Evolutionary conservation across 441 rosid species (phyloP), one percentile per base, ranked within the genome.

Genomic region (Populus hybrid): DNA sequence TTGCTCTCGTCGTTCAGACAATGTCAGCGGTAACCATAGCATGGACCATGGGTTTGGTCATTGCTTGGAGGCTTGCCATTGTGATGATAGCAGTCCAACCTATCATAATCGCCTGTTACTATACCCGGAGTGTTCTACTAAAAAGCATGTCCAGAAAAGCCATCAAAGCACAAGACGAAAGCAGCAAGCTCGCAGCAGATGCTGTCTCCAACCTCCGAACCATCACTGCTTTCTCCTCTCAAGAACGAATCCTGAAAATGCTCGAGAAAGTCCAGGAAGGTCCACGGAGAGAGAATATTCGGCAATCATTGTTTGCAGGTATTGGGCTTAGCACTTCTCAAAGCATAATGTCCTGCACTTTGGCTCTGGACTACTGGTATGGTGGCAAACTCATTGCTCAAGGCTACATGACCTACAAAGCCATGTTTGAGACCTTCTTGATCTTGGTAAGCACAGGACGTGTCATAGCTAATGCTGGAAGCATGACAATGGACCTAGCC

Each of bases 61-160:
- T 94, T 18, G 93, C 97, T n/a, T 94, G 98, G 98, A 84, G 92
- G 83, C 87, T 92, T 36, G 95, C 95, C 3, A 50, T 92, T 1
- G 93, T 91, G 36, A 90, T 94, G 91, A 94, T 92, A 21, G 97
- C 97, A 0, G 87, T 87, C 20, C 93, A 92, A 18, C 98, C 97
- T 0, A 3, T 94, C 35, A 85, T 91, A 65, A 85, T 94, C 3
- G 78, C 81, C 5, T 90, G 95, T 79, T 91, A 87, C 81, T 92
- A 94, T 32, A 71, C 87, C 10, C 84, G 91, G 0, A 79, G 86
- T 0, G 88, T 88, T 6, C 72, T 93, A 1, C 90, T 92, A 12
- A 92, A 84, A 77, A 87, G 81, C 80, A 83, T 90, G 93, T 89
- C 90, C 0, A 82, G 81, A 0, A 82, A 84, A 82, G 92, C 98